phyloP scores from a whole-genome alignment of 2,329 filamentous ascomycete species.

The Penicillium griseofulvum region DNA sequence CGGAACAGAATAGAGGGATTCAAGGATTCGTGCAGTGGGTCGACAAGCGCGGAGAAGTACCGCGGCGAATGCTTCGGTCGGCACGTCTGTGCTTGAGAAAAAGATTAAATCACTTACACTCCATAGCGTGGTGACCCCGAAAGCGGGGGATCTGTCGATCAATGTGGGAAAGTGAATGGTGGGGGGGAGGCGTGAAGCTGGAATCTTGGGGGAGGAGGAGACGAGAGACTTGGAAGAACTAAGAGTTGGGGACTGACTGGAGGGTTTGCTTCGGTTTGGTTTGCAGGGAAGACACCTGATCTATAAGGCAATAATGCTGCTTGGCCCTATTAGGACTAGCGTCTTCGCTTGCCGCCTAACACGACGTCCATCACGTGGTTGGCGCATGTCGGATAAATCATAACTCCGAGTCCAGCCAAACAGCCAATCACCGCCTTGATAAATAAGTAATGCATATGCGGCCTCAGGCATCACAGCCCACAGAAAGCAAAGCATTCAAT shows the following conservation, averaged over 20 bases:
- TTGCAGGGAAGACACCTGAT: constrained; percentile 23
- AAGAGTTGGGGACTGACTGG: constrained; percentile 33
- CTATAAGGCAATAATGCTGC: constrained; percentile 25
- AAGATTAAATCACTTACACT: constrained; percentile 54
- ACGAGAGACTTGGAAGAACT: constrained; percentile 36
- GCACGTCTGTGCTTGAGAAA: constrained; percentile 27
- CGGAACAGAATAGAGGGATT: constrained; percentile 20
- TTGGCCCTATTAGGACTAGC: constrained; percentile 14
- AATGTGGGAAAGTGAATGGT: constrained; percentile 35
- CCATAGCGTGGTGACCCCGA: constrained; percentile 56
- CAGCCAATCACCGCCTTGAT: constrained; percentile 20
- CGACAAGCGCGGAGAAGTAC: constrained; percentile 41
- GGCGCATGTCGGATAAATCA: neutral
- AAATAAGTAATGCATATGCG: constrained; percentile 17
- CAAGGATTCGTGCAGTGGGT: constrained; percentile 37
- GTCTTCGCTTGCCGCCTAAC: constrained; percentile 19
- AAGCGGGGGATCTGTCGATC: constrained; percentile 31
- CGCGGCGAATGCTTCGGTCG: constrained; percentile 33
- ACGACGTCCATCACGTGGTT: constrained; percentile 15
- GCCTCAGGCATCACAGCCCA: constrained; percentile 27
- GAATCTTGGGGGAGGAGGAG: constrained; percentile 30
- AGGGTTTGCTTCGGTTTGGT: constrained; percentile 23
- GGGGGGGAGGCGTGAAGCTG: constrained; percentile 22
- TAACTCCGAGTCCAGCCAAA: neutral
- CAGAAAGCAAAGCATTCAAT: constrained; percentile 25